These are phyloP conservation scores for Microcera coccophila DNA, from an alignment of 2,329 filamentous ascomycete species.

Conservation along the genomic window DNA sequence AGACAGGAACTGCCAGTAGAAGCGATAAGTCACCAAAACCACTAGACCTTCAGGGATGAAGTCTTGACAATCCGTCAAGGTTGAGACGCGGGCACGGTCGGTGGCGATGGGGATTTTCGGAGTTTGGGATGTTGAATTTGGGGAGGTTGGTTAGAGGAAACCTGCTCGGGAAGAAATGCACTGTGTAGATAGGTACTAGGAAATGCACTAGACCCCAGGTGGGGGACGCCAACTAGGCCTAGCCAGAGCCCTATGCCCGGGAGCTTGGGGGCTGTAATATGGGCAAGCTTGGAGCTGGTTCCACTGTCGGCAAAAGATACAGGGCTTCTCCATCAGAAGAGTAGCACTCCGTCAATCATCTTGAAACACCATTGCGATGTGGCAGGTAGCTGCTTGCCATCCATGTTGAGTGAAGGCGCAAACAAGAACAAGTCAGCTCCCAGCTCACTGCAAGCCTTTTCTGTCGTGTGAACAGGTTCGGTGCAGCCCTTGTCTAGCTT, in stretches of 20 bases:
- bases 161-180: conserved; percentile 10
- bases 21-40: conserved; percentile 2
- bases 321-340: no score
- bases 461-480: no score
- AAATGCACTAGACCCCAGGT: neutral
- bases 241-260: no score
- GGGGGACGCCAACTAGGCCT: neutral
- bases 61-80: conserved; percentile 19
- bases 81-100: conserved; percentile 18
- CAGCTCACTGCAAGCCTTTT: no score
- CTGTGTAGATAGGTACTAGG: conserved; percentile 15
- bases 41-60: conserved; percentile 11
- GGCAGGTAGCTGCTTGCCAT: no score
- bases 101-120: conserved; percentile 19
- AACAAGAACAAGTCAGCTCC: no score
- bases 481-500: no score
- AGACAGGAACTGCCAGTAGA: neutral
- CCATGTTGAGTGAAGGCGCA: no score
- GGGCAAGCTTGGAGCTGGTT: no score
- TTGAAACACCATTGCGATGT: no score
- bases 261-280: neutral
- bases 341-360: no score
- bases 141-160: conserved; percentile 21
- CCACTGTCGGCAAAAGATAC: no score
- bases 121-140: conserved; percentile 19